Base-by-base conservation (phyloP, 345 rosid species). In the Salix arbutifolia region DNA sequence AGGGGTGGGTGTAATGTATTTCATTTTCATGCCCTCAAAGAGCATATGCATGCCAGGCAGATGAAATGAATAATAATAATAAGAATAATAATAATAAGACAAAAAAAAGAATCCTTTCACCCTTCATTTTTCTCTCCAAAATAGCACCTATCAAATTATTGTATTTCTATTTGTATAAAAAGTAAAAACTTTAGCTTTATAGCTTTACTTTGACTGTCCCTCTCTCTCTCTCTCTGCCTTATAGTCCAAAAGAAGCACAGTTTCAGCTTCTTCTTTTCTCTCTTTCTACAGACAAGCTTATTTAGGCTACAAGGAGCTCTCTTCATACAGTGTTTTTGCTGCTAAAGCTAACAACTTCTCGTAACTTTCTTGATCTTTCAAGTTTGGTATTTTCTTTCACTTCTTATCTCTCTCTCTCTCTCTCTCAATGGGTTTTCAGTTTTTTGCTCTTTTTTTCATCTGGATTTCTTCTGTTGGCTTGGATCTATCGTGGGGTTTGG, bases 401-500 rank as follows among this genome's bases (percentile, higher is more conserved):
- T 56, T 62, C 18, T 67, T 9, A 58, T 61, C 31, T 44, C 11
- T 74, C 62, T 76, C 8, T 44, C 38, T 73, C 23, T 11, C 23
- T 74, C 52, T 19, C 16, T 79, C 61, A 60, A 60, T 74, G 78
- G 73, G 3, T 4, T 2, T 31, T 17, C 16, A 5, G 37, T 65
- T 65, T 30, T 66, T 67, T 30, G 56, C 62, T 67, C 65, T 76
- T 86, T 85, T 70, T 56, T 13, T 70, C 83, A 78, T 79, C 84
- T 74, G 84, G 84, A 84, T 85, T 65, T 74, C 42, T 42, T 21
- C 61, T 70, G 23, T 38, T 83, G 52, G 69, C 78, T 72, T 74
- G 83, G 91, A 86, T 88, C 91, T 84, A 80, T 74, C 67, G 35
- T 75, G 84, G 79, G 78, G 74, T 79, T 61, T 72, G 52, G 16